Conservation (phyloP, 768 basidiomycete genomes). For the Boletellus emodensis region DNA sequence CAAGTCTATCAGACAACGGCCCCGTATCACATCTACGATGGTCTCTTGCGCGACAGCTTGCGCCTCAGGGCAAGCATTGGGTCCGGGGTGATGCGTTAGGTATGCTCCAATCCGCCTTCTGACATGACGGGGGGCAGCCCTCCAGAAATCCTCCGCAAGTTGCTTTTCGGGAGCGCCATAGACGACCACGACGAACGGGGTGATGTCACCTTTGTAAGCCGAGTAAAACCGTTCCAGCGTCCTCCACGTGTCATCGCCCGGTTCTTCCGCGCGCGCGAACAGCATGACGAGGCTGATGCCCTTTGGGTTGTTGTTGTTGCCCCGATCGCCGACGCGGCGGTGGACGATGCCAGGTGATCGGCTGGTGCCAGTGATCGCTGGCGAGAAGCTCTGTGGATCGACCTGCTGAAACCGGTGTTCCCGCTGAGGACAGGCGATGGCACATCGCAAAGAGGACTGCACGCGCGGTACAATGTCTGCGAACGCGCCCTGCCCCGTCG, state of each 20-base stretch:
- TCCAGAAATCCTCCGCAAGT: slow-evolving; percentile 2
- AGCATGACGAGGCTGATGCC: slow-evolving; percentile 14
- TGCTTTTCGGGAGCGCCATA: slow-evolving; percentile 1
- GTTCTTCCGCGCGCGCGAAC: slow-evolving; percentile 6
- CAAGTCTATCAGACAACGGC: slow-evolving; percentile 13
- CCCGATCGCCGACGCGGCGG: not conserved
- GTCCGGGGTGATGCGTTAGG: too few relatives aligned
- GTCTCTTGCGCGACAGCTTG: slow-evolving; percentile 8
- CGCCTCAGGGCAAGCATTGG: not conserved
- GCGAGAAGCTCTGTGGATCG: slow-evolving; percentile 10
- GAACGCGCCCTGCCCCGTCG: too few relatives aligned
- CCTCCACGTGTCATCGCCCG: slow-evolving; percentile 10
- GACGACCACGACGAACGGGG: slow-evolving; percentile 19
- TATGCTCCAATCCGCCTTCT: too few relatives aligned
- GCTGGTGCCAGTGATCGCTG: slow-evolving; percentile 12
- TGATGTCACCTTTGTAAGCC: slow-evolving; percentile 10
- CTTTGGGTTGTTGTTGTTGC: not conserved
- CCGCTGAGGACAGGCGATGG: not conserved
- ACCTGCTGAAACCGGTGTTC: too few relatives aligned
- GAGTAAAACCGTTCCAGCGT: slow-evolving; percentile 13
- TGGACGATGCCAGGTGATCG: slow-evolving; percentile 1
- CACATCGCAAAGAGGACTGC: too few relatives aligned
- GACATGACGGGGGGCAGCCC: too few relatives aligned
- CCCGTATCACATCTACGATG: slow-evolving; percentile 11
- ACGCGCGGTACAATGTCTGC: too few relatives aligned